Evolutionary conservation across 2,329 filamentous ascomycete species (phyloP).

Genomic region (Chrysosporium keratinophilum): DNA sequence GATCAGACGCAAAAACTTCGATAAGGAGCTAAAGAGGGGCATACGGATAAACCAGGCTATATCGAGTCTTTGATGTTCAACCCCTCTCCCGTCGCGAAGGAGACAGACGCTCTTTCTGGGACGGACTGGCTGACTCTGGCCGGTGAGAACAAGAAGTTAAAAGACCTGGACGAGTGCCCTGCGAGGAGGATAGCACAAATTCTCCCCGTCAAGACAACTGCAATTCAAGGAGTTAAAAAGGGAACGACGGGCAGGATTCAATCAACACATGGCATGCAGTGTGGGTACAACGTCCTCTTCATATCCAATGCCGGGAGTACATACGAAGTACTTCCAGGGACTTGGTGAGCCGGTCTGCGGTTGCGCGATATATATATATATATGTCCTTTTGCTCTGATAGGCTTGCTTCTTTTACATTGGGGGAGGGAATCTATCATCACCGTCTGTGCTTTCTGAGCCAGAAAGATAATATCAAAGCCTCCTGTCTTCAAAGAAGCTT

Average conservation of each 20-base stretch:
- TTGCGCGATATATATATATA: conserved; percentile 9
- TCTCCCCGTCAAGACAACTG: neutral
- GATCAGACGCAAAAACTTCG: too few relatives aligned
- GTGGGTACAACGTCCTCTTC: conserved; percentile 9
- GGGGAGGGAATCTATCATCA: neutral
- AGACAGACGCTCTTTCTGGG: too few relatives aligned
- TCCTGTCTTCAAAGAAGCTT: conserved; percentile 1
- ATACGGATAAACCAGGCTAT: too few relatives aligned
- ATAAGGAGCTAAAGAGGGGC: too few relatives aligned
- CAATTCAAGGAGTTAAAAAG: neutral
- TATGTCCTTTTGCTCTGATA: neutral
- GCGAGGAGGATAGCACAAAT: neutral
- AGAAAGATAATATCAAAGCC: conserved; percentile 4
- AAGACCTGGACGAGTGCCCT: neutral
- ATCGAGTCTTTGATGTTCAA: too few relatives aligned
- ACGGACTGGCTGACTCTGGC: neutral
- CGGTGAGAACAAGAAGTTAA: neutral
- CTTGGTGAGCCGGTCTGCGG: neutral
- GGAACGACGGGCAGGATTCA: neutral
- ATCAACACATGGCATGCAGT: conserved; percentile 6
- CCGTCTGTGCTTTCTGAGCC: conserved; percentile 6
- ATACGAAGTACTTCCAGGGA: neutral
- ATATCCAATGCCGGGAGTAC: neutral
- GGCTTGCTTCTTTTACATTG: neutral
- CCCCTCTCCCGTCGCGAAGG: too few relatives aligned